Base-by-base conservation (phyloP, 192 early-diverging fungal species). In the Cetraspora pellucida region DNA sequence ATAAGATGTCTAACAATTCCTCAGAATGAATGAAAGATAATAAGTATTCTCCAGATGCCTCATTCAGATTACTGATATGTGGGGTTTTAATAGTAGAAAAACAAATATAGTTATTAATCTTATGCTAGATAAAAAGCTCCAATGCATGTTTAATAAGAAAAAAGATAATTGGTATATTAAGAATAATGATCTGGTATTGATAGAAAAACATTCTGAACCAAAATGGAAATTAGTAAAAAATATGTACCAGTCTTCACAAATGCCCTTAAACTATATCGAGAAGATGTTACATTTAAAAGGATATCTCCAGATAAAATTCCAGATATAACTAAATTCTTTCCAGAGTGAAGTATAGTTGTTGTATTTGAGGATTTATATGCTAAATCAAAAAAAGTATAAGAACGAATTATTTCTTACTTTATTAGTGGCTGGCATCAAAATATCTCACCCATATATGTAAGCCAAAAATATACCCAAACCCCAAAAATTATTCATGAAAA, bases 51-150 rank as follows among this genome's bases (percentile, higher is more conserved):
- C 68, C 50, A 27, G 68, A 52, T 10, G 10, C 9, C 10, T 47
- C 68, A 30, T 71, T 71, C 11, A 49, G 47, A 3, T 5, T 71
- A 7, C 47, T 71, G 2, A 11, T 71, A 28, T 0, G 0, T 30
- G 68, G 68, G 23, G 68, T 0, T 71, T 47, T 0, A n/a, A 71
- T 71, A 71, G 68, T 47, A 47, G 68, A 71, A 71, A 71, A 71
- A 71, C 68, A 2, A 71, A 71, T 52, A 71, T 71, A 47, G 68
- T 28, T 0, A 52, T 71, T 17, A 71, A 71, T 52, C 68, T 71
- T 27, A 71, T 71, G 47, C 27, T 71, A 0, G 49, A n/a, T 52
- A 71, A 71, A 0, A 71, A 71, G 52, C 19, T 71, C 1, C 49
- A 71, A 14, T 11, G 49, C 0, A 52, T 71, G 49, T 71, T 71